Evolutionary conservation across 805 yeast genomes (phyloP).

Genomic region (Candida taoyuanica): DNA sequence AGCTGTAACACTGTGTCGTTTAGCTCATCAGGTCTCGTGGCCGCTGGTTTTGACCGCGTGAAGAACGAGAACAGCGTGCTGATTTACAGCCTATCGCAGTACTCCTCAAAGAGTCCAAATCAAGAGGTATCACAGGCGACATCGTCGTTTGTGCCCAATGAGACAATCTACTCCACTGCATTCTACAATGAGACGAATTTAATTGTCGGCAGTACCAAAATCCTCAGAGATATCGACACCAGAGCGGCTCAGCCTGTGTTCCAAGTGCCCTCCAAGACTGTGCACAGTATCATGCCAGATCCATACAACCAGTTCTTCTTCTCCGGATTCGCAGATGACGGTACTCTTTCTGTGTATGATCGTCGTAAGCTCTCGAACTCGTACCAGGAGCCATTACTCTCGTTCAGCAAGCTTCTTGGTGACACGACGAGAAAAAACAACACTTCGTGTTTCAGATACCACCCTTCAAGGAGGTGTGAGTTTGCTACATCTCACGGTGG

Average conservation of each 20-base stretch:
- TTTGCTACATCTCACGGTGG: slow-evolving; percentile 79
- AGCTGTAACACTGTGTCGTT: slow-evolving; percentile 75
- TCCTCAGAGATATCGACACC: slow-evolving; percentile 72
- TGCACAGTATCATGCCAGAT: slow-evolving; percentile 63
- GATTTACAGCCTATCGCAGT: slow-evolving; percentile 73
- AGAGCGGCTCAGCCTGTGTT: slow-evolving; percentile 59
- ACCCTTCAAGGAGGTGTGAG: slow-evolving; percentile 62
- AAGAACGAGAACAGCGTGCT: slow-evolving; percentile 64
- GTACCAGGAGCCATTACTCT: slow-evolving; percentile 48
- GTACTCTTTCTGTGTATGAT: slow-evolving; percentile 81
- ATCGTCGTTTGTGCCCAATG: slow-evolving; percentile 61
- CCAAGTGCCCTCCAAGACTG: slow-evolving; percentile 72
- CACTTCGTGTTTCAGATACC: slow-evolving; percentile 65
- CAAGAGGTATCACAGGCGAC: slow-evolving; percentile 52
- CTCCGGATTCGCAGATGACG: slow-evolving; percentile 77
- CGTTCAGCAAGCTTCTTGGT: slow-evolving; percentile 56
- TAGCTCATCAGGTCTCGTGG: slow-evolving; percentile 59
- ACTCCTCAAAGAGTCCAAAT: slow-evolving; percentile 38
- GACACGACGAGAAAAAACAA: slow-evolving; percentile 57
- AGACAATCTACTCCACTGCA: slow-evolving; percentile 62
- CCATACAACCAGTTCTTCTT: slow-evolving; percentile 64
- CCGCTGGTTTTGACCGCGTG: slow-evolving; percentile 68
- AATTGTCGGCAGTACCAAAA: slow-evolving; percentile 72
- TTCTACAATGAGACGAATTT: slow-evolving; percentile 62
- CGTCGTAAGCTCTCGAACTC: slow-evolving; percentile 49